Conservation (phyloP, 441 rosid genomes). For the Erodium chrysanthum region DNA sequence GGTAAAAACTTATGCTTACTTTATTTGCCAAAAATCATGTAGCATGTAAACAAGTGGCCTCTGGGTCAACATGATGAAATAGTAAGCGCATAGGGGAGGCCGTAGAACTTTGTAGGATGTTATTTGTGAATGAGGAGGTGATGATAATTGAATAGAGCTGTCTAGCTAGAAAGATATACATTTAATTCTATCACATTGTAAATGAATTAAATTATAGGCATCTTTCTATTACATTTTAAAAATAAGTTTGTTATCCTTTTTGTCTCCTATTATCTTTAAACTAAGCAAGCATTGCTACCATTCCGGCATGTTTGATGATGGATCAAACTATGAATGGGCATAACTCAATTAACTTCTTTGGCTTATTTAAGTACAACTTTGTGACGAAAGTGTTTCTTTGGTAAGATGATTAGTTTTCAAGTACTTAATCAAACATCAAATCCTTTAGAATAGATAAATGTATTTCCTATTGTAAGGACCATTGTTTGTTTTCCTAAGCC, state of each 20-base stretch:
- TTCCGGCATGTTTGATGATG: not conserved
- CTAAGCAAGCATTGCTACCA: not conserved
- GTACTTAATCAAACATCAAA: no score
- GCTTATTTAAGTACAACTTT: not conserved
- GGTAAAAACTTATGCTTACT: not conserved
- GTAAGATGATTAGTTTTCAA: no score
- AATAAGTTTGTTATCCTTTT: no score
- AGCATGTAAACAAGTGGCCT: not conserved
- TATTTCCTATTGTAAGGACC: no score
- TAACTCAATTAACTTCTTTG: not conserved
- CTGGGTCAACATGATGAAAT: not conserved
- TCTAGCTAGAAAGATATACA: not conserved
- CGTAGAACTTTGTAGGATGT: not conserved
- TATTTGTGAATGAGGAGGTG: not conserved
- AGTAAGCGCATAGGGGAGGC: not conserved
- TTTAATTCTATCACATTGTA: not conserved
- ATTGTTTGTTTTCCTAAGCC: no score
- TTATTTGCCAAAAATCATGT: not conserved
- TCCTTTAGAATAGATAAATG: no score
- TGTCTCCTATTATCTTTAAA: not conserved
- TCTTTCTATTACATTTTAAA: not conserved
- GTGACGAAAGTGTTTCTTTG: no score
- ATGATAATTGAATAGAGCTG: no score
- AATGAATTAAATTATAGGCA: no score
- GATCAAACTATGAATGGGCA: no score